A percentile compares a stretch with the other conserved stretches of the same genome.
Evolutionary conservation across 2,329 filamentous ascomycete species (phyloP).

Genomic region (Epichloe uncinata): DNA sequence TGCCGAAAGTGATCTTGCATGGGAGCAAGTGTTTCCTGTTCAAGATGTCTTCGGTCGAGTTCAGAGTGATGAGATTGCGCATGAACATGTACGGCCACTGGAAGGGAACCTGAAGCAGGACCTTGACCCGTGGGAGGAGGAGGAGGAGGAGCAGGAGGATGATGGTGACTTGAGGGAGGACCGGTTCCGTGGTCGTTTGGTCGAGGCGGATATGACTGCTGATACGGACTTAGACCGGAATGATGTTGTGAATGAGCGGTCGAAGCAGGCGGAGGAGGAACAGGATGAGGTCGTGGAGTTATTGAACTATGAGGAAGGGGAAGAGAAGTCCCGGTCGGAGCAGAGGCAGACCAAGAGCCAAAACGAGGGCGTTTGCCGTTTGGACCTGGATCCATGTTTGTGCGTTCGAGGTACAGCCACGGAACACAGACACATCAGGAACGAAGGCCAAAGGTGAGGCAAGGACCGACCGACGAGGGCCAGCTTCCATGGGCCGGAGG

Average conservation of each 20-base stretch:
- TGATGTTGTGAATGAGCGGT: slow-evolving; percentile 9
- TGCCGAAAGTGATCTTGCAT: slow-evolving; percentile 39
- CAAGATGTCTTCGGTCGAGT: slow-evolving; percentile 42
- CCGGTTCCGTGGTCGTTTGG: slow-evolving; percentile 19
- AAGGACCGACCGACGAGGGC: slow-evolving; percentile 26
- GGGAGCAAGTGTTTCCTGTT: slow-evolving; percentile 39
- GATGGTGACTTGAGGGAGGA: slow-evolving; percentile 3
- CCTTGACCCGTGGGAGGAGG: not conserved
- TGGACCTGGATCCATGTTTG: slow-evolving; percentile 47
- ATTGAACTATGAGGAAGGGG: slow-evolving; percentile 29
- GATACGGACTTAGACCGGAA: slow-evolving; percentile 25
- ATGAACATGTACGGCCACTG: slow-evolving; percentile 17
- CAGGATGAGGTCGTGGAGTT: slow-evolving; percentile 9
- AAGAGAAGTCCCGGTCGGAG: slow-evolving; percentile 33
- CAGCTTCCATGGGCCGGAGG: slow-evolving; percentile 14
- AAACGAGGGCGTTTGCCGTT: slow-evolving; percentile 48
- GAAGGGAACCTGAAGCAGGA: slow-evolving; percentile 11
- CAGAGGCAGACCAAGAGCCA: slow-evolving; percentile 33
- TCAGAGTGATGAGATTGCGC: slow-evolving; percentile 25
- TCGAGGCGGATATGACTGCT: slow-evolving; percentile 26
- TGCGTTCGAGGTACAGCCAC: slow-evolving; percentile 22
- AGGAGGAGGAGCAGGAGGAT: not conserved
- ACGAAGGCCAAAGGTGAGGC: slow-evolving; percentile 20
- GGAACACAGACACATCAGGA: slow-evolving; percentile 22
- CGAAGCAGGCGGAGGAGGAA: slow-evolving; percentile 12